Base-by-base conservation (phyloP, 2,329 filamentous ascomycete genomes). In the Colletotrichum lentis region DNA sequence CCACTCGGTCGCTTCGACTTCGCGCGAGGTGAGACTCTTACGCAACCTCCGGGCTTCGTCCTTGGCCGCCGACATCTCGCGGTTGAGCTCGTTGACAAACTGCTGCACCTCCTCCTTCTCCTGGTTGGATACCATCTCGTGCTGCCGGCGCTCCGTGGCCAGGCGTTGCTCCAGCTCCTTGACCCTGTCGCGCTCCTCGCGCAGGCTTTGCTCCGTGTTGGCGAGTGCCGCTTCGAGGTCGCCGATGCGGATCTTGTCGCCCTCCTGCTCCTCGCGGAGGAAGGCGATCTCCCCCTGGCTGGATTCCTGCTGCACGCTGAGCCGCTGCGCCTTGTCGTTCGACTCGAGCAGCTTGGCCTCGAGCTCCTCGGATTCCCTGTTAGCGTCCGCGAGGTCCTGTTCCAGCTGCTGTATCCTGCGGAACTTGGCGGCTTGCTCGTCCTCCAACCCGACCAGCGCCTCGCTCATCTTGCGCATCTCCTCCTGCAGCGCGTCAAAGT, bases 41-140 rank as follows among this genome's bases (percentile, higher is more conserved):
- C 93, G 91, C 72, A 98, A 83, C 74, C 88, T 88, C 71, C 94
- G 87, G 31, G 90, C 87, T 75, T 98, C 96, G 70, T 98, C 96
- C 81, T 96, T 97, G 70, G 93, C 89, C 35, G 86, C 85, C 5
- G 90, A 90, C 27, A 90, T 87, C 78, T 98, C 94, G 47, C 89
- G 86, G 76, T 97, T 98, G 72, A 98, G 90, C 71, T 97, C 93
- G 75, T 96, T 95, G 75, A 98, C 89, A 71, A 97, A 88, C 78
- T 95, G 92, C 80, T 98, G 94, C 59, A 97, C 92, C 76, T 98
- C 95, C 76, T 97, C 92, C 82, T 98, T 97, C 80, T 97, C 94
- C 74, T 92, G 90, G 75, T 88, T 91, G 54, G 93, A 93, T 62
- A 97, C 87, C 56, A 94, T 87, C 77, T 98, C 95, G 52, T 93